phyloP scores from a whole-genome alignment of 2,329 filamentous ascomycete genomes.

The Botryotinia narcissicola region DNA sequence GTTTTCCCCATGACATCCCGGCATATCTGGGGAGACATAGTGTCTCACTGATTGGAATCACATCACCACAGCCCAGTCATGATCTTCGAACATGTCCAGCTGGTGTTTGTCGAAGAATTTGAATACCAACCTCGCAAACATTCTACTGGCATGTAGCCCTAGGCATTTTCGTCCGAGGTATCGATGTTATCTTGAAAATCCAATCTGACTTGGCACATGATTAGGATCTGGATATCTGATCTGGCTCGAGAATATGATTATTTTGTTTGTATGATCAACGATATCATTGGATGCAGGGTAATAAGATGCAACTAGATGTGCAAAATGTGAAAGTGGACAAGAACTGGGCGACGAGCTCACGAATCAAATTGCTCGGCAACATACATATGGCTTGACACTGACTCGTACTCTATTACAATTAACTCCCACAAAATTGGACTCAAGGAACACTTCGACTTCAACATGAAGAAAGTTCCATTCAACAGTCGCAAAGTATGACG shows the following conservation, averaged over 20 bases:
- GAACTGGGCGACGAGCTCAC: not conserved
- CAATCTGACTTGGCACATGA: not conserved
- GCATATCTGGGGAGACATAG: not conserved
- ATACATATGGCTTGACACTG: not conserved
- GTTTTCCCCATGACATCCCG: constrained; percentile 4
- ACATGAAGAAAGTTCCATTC: not conserved
- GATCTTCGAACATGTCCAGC: not conserved
- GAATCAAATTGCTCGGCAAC: not conserved
- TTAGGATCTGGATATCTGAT: not conserved
- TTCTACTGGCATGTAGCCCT: not conserved
- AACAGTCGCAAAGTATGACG: not conserved
- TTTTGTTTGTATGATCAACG: not conserved
- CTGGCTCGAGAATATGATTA: not conserved
- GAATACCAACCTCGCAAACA: not conserved
- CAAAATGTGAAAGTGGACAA: not conserved
- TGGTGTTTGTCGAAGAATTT: not conserved
- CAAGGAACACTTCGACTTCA: not conserved
- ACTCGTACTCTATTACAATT: not conserved
- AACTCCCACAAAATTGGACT: not conserved
- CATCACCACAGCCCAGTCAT: constrained; percentile 8
- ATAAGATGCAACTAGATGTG: not conserved
- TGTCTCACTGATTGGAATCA: not conserved
- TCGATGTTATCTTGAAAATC: not conserved
- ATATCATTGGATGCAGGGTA: not conserved
- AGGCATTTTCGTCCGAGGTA: not conserved